phyloP scores from a whole-genome alignment of 2,329 filamentous ascomycete species.

The Monosporascus sp. region DNA sequence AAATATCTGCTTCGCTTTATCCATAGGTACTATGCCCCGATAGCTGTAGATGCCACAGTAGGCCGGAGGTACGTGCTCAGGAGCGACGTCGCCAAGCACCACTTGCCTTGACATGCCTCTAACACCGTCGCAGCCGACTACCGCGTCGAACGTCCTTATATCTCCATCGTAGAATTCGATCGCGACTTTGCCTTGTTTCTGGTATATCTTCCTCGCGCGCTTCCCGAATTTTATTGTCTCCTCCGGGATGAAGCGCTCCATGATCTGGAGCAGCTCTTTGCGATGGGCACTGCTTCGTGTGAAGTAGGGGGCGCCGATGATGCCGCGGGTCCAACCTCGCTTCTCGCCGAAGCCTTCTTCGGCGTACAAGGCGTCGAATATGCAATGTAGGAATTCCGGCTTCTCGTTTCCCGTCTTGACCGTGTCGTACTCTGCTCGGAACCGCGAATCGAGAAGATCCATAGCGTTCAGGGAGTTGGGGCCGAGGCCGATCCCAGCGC shows the following conservation, averaged over 20 bases:
- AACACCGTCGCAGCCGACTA: constrained; percentile 23
- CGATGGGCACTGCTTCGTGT: constrained; percentile 35
- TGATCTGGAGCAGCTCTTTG: constrained; percentile 35
- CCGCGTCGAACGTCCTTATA: constrained; percentile 11
- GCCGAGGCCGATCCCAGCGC: constrained; percentile 31
- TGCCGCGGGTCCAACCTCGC: constrained; percentile 29
- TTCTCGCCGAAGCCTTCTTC: constrained; percentile 34
- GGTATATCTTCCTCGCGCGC: constrained; percentile 16
- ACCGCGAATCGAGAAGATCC: constrained; percentile 32
- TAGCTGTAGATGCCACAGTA: constrained; percentile 26
- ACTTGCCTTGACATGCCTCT: constrained; percentile 18
- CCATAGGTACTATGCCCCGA: constrained; percentile 24
- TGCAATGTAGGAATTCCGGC: constrained; percentile 30
- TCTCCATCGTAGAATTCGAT: constrained; percentile 19
- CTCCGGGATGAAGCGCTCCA: constrained; percentile 27
- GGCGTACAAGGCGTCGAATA: constrained; percentile 35
- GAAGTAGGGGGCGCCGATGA: constrained; percentile 31
- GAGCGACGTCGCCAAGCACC: constrained; percentile 17
- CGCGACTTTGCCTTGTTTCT: constrained; percentile 14
- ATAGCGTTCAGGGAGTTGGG: constrained; percentile 37
- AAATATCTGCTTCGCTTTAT: constrained; percentile 18
- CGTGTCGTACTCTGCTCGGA: constrained; percentile 31
- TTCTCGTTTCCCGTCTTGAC: constrained; percentile 33
- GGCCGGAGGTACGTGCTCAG: constrained; percentile 20
- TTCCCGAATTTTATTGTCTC: constrained; percentile 21